Evolutionary conservation across 345 rosid genomes (phyloP).

Genomic region (Brassica incana): DNA sequence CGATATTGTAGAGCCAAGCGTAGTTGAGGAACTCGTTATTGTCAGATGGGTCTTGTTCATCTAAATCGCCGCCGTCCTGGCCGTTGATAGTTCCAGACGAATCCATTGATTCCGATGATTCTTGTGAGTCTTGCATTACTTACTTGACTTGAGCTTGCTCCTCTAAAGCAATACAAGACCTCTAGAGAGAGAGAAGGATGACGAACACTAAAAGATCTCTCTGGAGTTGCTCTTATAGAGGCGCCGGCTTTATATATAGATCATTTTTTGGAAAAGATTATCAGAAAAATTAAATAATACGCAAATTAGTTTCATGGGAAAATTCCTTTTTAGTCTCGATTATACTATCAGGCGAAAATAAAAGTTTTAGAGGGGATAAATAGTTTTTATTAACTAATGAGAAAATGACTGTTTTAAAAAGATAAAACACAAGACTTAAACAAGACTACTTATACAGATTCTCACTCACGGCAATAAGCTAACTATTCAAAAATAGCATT

Average conservation of each 20-base stretch:
- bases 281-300: not conserved
- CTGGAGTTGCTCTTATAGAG: not conserved
- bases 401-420: no score
- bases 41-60: not conserved
- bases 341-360: no score
- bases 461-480: no score
- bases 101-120: not conserved
- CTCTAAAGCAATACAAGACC: conserved; percentile 10
- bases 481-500: no score
- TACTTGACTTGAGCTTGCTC: not conserved
- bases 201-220: not conserved
- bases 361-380: no score
- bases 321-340: no score
- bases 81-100: not conserved
- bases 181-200: not conserved
- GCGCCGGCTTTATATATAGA: not conserved
- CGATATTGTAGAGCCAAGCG: not conserved
- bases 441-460: no score
- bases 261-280: not conserved
- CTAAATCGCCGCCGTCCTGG: not conserved
- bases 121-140: not conserved
- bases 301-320: no score
- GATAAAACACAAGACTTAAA: no score
- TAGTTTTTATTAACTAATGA: no score
- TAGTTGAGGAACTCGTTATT: conserved; percentile 4